Evolutionary conservation across 2,329 filamentous ascomycete genomes (phyloP).

Genomic region (Trichoderma cornu-damae): DNA sequence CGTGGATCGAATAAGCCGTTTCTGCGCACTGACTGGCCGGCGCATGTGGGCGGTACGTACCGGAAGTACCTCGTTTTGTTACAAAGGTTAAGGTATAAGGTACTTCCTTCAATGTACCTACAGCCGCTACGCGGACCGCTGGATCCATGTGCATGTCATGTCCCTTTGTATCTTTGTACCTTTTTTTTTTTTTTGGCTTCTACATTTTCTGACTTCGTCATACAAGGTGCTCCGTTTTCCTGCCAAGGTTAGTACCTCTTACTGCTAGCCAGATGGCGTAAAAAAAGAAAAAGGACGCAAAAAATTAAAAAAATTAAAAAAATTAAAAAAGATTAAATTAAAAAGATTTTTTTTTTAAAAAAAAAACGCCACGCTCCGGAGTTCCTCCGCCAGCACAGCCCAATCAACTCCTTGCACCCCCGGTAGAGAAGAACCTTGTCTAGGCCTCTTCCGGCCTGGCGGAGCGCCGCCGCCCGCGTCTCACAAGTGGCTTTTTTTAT

Average conservation of each 20-base stretch:
- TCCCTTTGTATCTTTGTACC: neutral
- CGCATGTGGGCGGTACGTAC: constrained; percentile 13
- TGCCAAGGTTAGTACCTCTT: too few species aligned
- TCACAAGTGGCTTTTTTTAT: constrained; percentile 1
- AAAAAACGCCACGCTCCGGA: constrained; percentile 26
- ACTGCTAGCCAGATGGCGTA: constrained; percentile 16
- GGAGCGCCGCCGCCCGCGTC: constrained; percentile 10
- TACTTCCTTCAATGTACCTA: too few species aligned
- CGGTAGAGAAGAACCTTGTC: constrained; percentile 17
- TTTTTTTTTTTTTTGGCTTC: too few species aligned
- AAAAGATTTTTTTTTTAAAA: too few species aligned
- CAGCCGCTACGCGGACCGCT: too few species aligned
- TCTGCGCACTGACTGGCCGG: constrained; percentile 12
- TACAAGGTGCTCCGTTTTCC: neutral
- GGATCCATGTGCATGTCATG: neutral
- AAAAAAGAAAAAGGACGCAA: neutral
- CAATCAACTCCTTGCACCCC: constrained; percentile 24
- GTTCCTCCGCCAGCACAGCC: constrained; percentile 28
- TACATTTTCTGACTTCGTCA: too few species aligned
- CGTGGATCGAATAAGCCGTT: constrained; percentile 39
- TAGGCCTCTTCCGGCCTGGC: constrained; percentile 24
- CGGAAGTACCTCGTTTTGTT: constrained; percentile 5
- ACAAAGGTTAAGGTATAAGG: too few species aligned
- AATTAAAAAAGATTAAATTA: too few species aligned
- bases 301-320: too few species aligned